phyloP scores from a whole-genome alignment of 2,329 filamentous ascomycete genomes.

The Juglanconis oblonga region DNA sequence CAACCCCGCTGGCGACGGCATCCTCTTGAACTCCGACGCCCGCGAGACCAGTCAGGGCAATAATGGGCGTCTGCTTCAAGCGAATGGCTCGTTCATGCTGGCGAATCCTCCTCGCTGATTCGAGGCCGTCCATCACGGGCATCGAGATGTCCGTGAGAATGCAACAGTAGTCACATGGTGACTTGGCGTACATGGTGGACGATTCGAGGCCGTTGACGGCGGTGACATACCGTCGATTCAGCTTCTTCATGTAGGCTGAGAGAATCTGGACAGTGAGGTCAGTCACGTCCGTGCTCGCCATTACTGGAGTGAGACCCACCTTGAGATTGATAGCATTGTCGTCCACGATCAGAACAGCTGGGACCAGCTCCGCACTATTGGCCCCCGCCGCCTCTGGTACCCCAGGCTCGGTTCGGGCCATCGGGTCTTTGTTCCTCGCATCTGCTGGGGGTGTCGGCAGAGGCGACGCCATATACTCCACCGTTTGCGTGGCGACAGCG shows the following conservation, averaged over 20 bases:
- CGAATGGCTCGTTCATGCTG: conserved; percentile 42
- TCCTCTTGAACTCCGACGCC: conserved; percentile 49
- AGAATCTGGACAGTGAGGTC: conserved; percentile 22
- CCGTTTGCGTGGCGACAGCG: not conserved
- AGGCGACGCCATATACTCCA: not conserved
- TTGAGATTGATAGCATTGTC: conserved; percentile 39
- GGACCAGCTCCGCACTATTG: not conserved
- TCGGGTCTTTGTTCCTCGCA: conserved; percentile 2
- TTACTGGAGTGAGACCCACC: conserved; percentile 5
- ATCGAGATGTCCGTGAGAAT: conserved; percentile 52
- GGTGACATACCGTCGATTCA: conserved; percentile 27
- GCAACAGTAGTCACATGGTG: conserved; percentile 25
- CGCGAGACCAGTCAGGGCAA: conserved; percentile 52
- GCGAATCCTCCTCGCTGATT: conserved; percentile 48
- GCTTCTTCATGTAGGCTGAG: conserved; percentile 33
- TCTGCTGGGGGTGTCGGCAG: conserved; percentile 9
- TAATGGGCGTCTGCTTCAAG: conserved; percentile 41
- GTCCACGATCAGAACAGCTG: conserved; percentile 35
- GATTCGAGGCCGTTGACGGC: conserved; percentile 35
- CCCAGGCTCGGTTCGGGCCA: not conserved
- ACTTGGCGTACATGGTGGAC: conserved; percentile 26
- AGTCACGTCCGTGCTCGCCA: not conserved
- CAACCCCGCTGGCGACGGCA: conserved; percentile 50
- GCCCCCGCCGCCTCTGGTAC: not conserved
- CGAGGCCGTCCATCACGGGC: conserved; percentile 54